Evolutionary conservation across 768 basidiomycete genomes (phyloP), one percentile per base, ranked within the genome.

Genomic region (Termitomyces sp.): DNA sequence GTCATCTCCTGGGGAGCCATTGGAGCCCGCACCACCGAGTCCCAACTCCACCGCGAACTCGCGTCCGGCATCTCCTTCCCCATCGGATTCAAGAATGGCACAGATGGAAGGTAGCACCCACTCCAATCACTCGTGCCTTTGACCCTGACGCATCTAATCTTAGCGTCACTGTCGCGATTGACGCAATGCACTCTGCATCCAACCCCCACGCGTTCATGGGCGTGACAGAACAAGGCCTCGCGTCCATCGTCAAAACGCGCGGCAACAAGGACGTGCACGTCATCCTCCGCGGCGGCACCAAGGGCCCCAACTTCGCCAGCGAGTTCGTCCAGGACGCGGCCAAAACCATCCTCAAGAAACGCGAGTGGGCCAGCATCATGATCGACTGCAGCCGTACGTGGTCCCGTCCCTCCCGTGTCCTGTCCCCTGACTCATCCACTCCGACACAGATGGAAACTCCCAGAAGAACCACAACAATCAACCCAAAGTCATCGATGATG

Each of bases 1-100:
- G 84, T 93, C 39, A 85, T 87, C 60, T 89, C 88, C 54, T 96
- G 94, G 94, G 94, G 93, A 42, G 94, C 96, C 8, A 98, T 99
- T 62, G 96, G 97, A 26, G 97, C 97, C 1, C 83, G 97, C 53
- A 98, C 97, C 1, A 99, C 97, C 37, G 97, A 99, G 73, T 93
- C 91, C 3, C 96, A 98, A 73, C 85, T 99, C 8, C 97, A 98
- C 69, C 88, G 97, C 58, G 97, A 98, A 73, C 88, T 98, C 45
- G 95, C 94, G 5, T 94, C 91, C 4, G 96, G 95, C 68, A 88
- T 92, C 26, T 97, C 95, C 52, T 98, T 97, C 87, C 95, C 97
- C 22, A 93, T 98, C 62, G 93, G 94, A 9, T 99, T 99, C 87
- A 99, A 99, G 75, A 99, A 99, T 71, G 96, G 97, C 54, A 99